Base-by-base conservation (phyloP, 2,329 filamentous ascomycete species). In the Penicillium sp. region DNA sequence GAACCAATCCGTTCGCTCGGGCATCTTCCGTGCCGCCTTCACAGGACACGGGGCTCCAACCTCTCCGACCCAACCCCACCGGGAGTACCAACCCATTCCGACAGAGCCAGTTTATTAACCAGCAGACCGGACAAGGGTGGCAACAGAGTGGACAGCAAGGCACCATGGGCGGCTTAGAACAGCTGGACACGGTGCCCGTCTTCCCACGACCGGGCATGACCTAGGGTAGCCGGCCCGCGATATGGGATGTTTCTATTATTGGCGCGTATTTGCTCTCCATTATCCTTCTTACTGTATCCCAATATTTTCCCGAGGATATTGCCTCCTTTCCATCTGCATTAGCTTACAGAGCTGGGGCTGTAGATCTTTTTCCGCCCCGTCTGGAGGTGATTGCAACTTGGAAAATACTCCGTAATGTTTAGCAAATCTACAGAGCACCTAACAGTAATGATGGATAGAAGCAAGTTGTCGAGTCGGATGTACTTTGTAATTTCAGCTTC, bases 81-180 rank as follows among this genome's bases (percentile, higher is more conserved):
- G 91, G 90, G 7, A 89, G 82, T 63, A 96, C 91, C 2, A 98
- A 98, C 63, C 93, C 93, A 0, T 97, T 97, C 79, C 82, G 93
- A 13, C 90, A 97, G 66, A 89, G 87, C 40, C 83, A 86, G 3
- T 95, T 96, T 68, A 85, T 95, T 45, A 93, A 95, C 65, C 90
- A 95, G 63, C 79, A 84, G 55, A 95, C 90, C 0, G 91, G 92
- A 0, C 79, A 88, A 69, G 89, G 89, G 1, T 97, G 93, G 89
- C 91, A 96, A 68, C 80, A 86, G 55, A 81, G 82, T 53, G 68
- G 68, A 3, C 83, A 86, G 57, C 82, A 88, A 63, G 81, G 86
- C 7, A 92, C 93, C 3, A 87, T 95, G 56, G 89, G 90, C 3
- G 81, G 81, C 1, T 68, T 77, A 58, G 86, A 96, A 65, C 82